Evolutionary conservation across 2,329 filamentous ascomycete species (phyloP).

Genomic region (Aspergillus piperis): DNA sequence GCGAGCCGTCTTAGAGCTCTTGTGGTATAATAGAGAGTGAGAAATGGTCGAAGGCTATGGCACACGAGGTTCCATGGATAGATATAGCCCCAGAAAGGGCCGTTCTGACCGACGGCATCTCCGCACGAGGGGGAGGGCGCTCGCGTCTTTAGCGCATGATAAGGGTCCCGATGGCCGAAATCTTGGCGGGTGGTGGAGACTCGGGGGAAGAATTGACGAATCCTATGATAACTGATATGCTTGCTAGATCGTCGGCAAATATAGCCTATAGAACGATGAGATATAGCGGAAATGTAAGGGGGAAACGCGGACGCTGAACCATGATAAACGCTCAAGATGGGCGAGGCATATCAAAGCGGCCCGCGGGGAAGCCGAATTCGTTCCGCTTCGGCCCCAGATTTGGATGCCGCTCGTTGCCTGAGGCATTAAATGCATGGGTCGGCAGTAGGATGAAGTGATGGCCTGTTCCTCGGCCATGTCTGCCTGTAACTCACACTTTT

Average conservation of each 20-base stretch:
- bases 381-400: constrained; percentile 12
- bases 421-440: background rate
- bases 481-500: background rate
- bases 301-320: background rate
- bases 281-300: background rate
- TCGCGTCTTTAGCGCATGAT: background rate
- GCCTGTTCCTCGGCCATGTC: background rate
- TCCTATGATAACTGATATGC: background rate
- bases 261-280: background rate
- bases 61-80: background rate
- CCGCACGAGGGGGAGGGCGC: background rate
- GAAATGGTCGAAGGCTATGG: background rate
- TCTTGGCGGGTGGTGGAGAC: background rate
- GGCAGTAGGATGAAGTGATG: background rate
- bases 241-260: background rate
- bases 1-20: background rate
- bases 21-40: background rate
- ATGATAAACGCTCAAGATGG: background rate
- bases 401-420: constrained; percentile 5
- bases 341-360: background rate
- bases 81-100: background rate
- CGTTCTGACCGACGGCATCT: background rate
- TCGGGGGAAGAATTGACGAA: background rate
- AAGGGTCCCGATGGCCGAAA: constrained; percentile 4
- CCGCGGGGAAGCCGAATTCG: constrained; percentile 4